Evolutionary conservation across 2,329 filamentous ascomycete genomes (phyloP), one percentile per base, ranked within the genome.

Genomic region (Fusarium pseudoanthophilum): DNA sequence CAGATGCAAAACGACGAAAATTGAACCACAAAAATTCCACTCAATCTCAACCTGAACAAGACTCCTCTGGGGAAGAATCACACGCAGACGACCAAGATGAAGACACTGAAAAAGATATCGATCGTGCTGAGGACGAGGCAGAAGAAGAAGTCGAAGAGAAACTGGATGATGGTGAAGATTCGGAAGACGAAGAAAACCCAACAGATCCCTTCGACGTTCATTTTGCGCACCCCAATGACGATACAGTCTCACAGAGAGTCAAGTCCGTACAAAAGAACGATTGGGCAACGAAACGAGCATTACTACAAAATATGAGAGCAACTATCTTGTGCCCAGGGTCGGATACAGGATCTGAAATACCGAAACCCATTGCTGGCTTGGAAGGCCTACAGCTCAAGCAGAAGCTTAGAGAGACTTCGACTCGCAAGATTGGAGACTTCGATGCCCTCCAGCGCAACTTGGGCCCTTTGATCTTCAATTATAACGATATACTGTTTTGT

Each of bases 121-220:
- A 77, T 32, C 72, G 45, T 20, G 71, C 73, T 11, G 76, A 77
- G 3, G 80, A 81, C 8, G 79, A 75, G 15, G 63, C 64, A 5
- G 75, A 78, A 16, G 80, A 81, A 9, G 77, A 77, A 46, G 69
- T 62, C 6, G 79, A 80, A 21, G 80, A 81, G 11, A 68, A 78
- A 32, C 49, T 69, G n/a, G 73, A 82, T 7, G 64, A 66, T 11
- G 68, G 83, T 20, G 67, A 71, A 0, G 81, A 84, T 15, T 87
- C 87, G 26, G 85, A 86, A 55, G 87, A 89, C 48, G 85, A 88
- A 20, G 85, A 87, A 53, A 85, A 90, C 71, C 80, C 84, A 34
- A 83, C 82, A 4, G 93, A 97, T 80, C 92, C 94, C 1, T 98
- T 97, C 78, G 92, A 96, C 72, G 83, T 85, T 13, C 95, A 98